Evolutionary conservation across 139 green algal genomes (phyloP).

Genomic region (Coccomyxa sp.): DNA sequence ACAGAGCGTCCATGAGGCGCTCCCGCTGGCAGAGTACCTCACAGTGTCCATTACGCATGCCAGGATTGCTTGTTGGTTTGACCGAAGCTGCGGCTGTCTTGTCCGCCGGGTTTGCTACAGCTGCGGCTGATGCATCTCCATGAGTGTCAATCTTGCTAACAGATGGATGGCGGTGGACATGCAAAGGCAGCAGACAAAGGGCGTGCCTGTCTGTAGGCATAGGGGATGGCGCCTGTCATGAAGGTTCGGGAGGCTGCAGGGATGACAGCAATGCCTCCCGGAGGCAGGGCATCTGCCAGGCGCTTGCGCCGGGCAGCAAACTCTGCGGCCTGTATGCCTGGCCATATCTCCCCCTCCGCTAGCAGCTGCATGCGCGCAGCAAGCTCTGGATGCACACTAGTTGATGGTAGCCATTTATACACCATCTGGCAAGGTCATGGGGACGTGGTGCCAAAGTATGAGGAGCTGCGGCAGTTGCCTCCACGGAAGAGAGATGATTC

Average conservation of each 20-base stretch:
- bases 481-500: too few species aligned
- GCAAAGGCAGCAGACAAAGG: not conserved
- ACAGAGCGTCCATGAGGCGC: not conserved
- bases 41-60: too few species aligned
- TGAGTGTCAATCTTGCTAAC: too few species aligned
- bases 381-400: too few species aligned
- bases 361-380: constrained; percentile 15
- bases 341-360: constrained; percentile 46
- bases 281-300: constrained; percentile 49
- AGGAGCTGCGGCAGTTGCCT: too few species aligned
- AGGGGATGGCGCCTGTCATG: constrained; percentile 81
- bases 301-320: constrained; percentile 39
- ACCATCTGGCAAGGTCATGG: too few species aligned
- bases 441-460: too few species aligned
- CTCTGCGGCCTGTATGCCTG: constrained; percentile 53
- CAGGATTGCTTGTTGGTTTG: too few species aligned
- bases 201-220: constrained; percentile 65
- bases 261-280: constrained; percentile 60
- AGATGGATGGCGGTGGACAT: not conserved
- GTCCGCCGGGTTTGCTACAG: too few species aligned
- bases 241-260: constrained; percentile 47
- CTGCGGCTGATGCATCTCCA: too few species aligned
- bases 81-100: too few species aligned
- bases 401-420: too few species aligned
- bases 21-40: not conserved